phyloP scores from a whole-genome alignment of 257 asterid species.

The Marsdenia floribunda region DNA sequence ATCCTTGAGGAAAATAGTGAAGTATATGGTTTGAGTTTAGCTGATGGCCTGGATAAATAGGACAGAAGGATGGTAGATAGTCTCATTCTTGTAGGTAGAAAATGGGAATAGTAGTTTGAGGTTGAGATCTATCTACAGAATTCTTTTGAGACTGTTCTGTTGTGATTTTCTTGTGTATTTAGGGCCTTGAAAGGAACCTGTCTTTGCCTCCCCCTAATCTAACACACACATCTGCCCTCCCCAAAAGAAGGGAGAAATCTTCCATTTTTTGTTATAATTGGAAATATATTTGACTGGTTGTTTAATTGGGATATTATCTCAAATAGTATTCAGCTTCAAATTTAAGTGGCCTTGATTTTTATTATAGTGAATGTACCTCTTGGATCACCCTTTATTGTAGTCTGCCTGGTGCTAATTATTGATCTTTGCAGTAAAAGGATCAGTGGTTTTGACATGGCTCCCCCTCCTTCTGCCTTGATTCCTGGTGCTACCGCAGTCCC shows the following conservation, averaged over 20 bases:
- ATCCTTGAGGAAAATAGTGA: not conserved
- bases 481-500: slow-evolving; percentile 31
- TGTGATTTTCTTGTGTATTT: not conserved
- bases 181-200: not conserved
- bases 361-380: not conserved
- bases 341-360: not conserved
- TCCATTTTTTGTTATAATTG: not conserved
- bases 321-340: not conserved
- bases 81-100: not conserved
- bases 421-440: slow-evolving; percentile 15
- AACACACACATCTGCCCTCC: not conserved
- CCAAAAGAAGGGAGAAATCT: too few relatives aligned
- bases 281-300: not conserved
- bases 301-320: not conserved
- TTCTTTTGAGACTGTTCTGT: not conserved
- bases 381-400: slow-evolving; percentile 17
- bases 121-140: not conserved
- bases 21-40: not conserved
- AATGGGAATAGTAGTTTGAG: not conserved
- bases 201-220: not conserved
- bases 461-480: slow-evolving; percentile 32
- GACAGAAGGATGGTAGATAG: too few relatives aligned
- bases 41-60: not conserved
- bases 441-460: slow-evolving; percentile 14
- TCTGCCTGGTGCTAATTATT: slow-evolving; percentile 27